Percentiles rank a stretch among this genome's conserved stretches.
Evolutionary conservation across 2,329 filamentous ascomycete species (phyloP).

Genomic region (Lasiodiplodia gonubiensis): DNA sequence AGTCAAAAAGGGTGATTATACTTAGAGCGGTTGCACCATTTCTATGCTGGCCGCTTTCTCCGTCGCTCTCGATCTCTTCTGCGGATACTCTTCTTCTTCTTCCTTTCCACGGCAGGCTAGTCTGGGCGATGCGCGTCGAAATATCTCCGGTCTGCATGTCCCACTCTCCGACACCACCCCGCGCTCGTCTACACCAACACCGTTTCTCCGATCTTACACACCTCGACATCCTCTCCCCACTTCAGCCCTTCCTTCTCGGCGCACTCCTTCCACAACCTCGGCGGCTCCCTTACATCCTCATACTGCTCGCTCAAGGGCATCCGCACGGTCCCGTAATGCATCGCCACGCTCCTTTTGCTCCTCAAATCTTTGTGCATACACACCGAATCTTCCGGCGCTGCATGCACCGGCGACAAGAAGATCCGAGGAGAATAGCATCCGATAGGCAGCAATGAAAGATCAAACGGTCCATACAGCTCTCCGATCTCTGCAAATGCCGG

Average conservation of each 20-base stretch:
- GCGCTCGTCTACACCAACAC: constrained; percentile 43
- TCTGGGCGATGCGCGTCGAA: too few species aligned
- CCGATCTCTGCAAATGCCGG: constrained; percentile 57
- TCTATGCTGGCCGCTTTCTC: too few species aligned
- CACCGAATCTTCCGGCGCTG: constrained; percentile 55
- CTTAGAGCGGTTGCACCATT: too few species aligned
- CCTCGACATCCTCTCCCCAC: constrained; percentile 45
- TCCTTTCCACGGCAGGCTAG: too few species aligned
- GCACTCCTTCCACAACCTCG: constrained; percentile 51
- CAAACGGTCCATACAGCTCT: constrained; percentile 54
- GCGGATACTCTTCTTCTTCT: too few species aligned
- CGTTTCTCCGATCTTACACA: constrained; percentile 57
- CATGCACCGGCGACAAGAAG: constrained; percentile 54
- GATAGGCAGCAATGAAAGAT: constrained; percentile 57
- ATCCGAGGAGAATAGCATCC: constrained; percentile 54
- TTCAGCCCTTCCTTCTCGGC: constrained; percentile 51
- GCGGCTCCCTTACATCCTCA: constrained; percentile 57
- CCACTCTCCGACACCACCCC: too few species aligned
- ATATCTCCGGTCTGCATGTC: too few species aligned
- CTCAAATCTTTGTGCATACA: constrained; percentile 55
- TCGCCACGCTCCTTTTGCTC: constrained; percentile 56
- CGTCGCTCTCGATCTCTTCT: too few species aligned
- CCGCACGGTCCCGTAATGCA: constrained; percentile 59
- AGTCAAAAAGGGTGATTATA: not conserved
- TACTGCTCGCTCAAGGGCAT: constrained; percentile 53